phyloP scores from a whole-genome alignment of 2,329 filamentous ascomycete genomes.

The Penicillium sp. region DNA sequence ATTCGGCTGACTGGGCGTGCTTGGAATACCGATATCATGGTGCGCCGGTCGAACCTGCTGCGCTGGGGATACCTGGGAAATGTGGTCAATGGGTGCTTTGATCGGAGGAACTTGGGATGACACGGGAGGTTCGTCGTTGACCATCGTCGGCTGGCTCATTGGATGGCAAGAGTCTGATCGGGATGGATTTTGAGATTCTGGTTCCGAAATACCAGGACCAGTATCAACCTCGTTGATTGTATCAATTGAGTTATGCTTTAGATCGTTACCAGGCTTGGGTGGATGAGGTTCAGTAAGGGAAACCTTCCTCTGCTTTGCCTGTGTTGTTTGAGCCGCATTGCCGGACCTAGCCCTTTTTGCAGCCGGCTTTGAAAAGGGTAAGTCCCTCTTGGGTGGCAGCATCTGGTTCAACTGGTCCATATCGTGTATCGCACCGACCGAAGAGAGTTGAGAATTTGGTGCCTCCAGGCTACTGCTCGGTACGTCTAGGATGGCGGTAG shows the following conservation, averaged over 20 bases:
- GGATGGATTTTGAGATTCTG: not conserved
- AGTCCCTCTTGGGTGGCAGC: conserved; percentile 46
- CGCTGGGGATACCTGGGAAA: not conserved
- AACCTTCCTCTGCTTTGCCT: not conserved
- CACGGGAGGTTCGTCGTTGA: not conserved
- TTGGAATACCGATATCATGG: not conserved
- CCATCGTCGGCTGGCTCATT: not conserved
- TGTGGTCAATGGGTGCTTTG: not conserved
- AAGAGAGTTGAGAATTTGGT: conserved; percentile 22
- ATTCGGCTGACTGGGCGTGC: not conserved
- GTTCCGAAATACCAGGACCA: not conserved
- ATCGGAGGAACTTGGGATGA: not conserved
- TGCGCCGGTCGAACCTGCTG: not conserved
- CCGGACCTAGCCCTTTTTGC: conserved; percentile 15
- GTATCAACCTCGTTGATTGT: not conserved
- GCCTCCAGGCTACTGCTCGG: not conserved
- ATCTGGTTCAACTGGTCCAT: conserved; percentile 33
- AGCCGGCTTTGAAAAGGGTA: conserved; percentile 41
- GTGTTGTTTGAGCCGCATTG: not conserved
- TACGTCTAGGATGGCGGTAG: not conserved
- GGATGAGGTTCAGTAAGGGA: not conserved
- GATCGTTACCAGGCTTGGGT: not conserved
- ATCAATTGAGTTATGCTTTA: not conserved
- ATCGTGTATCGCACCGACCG: conserved; percentile 30
- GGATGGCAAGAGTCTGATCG: not conserved